phyloP scores from a whole-genome alignment of 805 yeast species.

The Saccharomycopsis oosterbeekiorum region DNA sequence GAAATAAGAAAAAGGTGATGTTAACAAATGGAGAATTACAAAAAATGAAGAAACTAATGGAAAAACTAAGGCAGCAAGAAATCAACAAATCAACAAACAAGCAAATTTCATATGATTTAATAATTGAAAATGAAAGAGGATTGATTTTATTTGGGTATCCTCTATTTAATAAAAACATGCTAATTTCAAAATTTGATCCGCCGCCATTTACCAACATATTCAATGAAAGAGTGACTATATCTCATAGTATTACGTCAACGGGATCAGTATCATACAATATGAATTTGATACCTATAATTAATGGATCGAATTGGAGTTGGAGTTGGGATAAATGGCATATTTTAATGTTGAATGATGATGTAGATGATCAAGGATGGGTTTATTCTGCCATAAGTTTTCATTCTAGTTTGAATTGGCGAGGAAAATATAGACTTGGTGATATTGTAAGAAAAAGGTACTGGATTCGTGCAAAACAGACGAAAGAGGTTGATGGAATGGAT shows the following conservation, averaged over 20 bases:
- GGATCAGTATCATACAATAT: constrained; percentile 9
- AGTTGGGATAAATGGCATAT: constrained; percentile 65
- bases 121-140: constrained; percentile 18
- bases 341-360: constrained; percentile 50
- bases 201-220: constrained; percentile 11
- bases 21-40: background rate
- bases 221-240: constrained; percentile 3
- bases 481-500: constrained; percentile 1
- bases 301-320: constrained; percentile 45
- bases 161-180: constrained; percentile 12
- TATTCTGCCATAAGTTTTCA: constrained; percentile 43
- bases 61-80: background rate
- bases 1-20: background rate
- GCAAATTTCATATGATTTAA: constrained; percentile 12
- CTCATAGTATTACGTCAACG: constrained; percentile 5
- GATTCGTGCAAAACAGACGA: constrained; percentile 31
- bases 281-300: constrained; percentile 10
- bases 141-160: constrained; percentile 16
- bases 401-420: constrained; percentile 46
- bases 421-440: constrained; percentile 46
- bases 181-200: constrained; percentile 11
- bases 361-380: constrained; percentile 81
- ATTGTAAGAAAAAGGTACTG: constrained; percentile 61
- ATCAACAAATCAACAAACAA: background rate
- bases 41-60: background rate